Base-by-base conservation (phyloP, 164 flowering plant species). In the Taxillus chinensis region DNA sequence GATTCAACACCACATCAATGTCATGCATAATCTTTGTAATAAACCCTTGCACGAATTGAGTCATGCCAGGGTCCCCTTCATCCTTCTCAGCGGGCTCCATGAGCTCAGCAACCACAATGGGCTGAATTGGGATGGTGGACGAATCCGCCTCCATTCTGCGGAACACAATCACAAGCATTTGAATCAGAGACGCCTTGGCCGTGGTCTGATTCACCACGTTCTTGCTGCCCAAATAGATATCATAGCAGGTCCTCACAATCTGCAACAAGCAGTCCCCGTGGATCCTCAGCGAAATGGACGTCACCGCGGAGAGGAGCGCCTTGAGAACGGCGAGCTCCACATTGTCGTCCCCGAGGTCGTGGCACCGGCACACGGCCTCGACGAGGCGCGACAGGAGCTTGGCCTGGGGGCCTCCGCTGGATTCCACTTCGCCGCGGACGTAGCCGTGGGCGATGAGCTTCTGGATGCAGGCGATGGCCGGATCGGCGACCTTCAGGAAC, bases 111-210 rank as follows among this genome's bases (percentile, higher is more conserved):
- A 95, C 97, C 7, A 95, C 97, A 71, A 95, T 91, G 1, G 99
- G 99, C 78, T 95, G 99, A 62, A 95, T 63, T 0, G 97, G 96
- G n/a, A 87, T 97, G 0, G 93, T 86, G 0, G 93, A 84, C 8
- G 96, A 91, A 70, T 95, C 97, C 0, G 99, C 99, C 82, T 95
- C 99, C 99, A 95, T 95, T 61, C 99, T 69, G 74, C 97, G 64
- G 65, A 95, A 95, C 64, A 95, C 97, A 70, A 95, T 95, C 63
- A 95, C 96, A 60, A 89, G 76, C 97, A 91, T 95, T 65, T 95
- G 99, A 55, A 91, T 79, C 82, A 95, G 62, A 3, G 96, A 86
- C 6, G 99, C 99, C 70, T 95, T 95, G 0, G 99, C 97, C 1
- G 99, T 89, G 0, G 93, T 91, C 82, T 91, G 97, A 73, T 91